Evolutionary conservation across 306 rosid species (phyloP), one percentile per base, ranked within the genome.

Genomic region (Dryas drummondii): DNA sequence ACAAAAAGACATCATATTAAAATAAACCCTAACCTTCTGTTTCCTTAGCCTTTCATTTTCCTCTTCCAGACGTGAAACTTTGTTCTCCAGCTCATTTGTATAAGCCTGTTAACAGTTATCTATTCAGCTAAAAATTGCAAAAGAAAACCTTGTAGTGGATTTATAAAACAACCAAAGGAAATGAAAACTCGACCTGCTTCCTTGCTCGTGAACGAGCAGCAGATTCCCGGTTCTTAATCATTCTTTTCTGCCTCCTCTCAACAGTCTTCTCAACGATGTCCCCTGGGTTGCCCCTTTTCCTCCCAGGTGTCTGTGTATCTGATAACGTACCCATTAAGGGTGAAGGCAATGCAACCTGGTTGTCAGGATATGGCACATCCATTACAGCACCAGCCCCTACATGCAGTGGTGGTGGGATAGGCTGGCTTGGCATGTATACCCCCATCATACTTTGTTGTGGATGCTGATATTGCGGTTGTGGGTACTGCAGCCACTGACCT

Each of bases 161-260:
- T 59, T 12, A 12, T 6, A 75, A 68, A 48, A 49, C 60, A 46
- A 48, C 9, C 5, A 70, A 76, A 75, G 51, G 13, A 69, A 12
- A 69, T 13, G 16, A 19, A 57, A 63, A 51, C 13, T 53, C 66
- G 45, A 94, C 98, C 90, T 94, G 98, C 84, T 92, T 91, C 86
- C 98, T 87, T 53, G 98, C 98, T 78, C 98, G 89, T 48, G 98
- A 94, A 51, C 97, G 98, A 5, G 98, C 97, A 62, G 98, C 98
- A 68, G 98, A 94, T 85, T 91, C 98, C 47, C 98, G 87, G 68
- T 94, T 94, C 88, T 94, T 94, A 69, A 94, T 94, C 98, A 94
- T 94, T 78, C 98, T 81, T 77, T 94, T 94, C 70, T 94, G 98
- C 85, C 94, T 86, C 80, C 93, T 85, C 80, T 94, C 98, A 6